phyloP scores from a whole-genome alignment of 768 basidiomycete species.

The Gyrodon lividus region DNA sequence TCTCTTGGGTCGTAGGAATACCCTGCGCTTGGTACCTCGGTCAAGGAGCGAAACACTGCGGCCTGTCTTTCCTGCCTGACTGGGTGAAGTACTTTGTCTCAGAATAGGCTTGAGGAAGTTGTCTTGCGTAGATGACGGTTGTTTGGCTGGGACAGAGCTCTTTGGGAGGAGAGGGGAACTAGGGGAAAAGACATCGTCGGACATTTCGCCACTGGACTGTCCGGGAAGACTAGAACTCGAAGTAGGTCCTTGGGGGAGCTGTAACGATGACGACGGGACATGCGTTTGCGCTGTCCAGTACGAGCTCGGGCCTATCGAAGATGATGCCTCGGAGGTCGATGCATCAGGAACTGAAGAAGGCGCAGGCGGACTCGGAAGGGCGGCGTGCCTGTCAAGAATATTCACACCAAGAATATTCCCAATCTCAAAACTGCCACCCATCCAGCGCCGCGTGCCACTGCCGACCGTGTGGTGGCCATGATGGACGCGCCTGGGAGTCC shows the following conservation, averaged over 20 bases:
- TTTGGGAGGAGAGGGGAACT: conserved; percentile 20
- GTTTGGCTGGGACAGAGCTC: conserved; percentile 8
- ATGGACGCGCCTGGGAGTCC: conserved; percentile 45
- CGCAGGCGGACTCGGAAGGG: background rate
- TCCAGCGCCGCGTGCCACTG: conserved; percentile 54
- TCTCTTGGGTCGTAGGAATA: conserved; percentile 15
- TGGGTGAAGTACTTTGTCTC: conserved; percentile 14
- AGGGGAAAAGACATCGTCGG: conserved; percentile 20
- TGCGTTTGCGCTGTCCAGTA: conserved; percentile 23
- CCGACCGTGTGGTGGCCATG: background rate
- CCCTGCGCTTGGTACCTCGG: conserved; percentile 9
- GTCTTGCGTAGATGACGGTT: conserved; percentile 3
- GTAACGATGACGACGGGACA: conserved; percentile 12
- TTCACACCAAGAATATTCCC: conserved; percentile 74
- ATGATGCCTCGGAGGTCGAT: conserved; percentile 21
- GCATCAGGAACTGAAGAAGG: conserved; percentile 8
- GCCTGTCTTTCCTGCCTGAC: conserved; percentile 6
- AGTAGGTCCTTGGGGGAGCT: conserved; percentile 6
- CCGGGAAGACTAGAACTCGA: conserved; percentile 17
- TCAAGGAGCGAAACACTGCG: conserved; percentile 15
- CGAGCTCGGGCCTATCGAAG: conserved; percentile 18
- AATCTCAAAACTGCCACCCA: conserved; percentile 75
- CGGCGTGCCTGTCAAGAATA: conserved; percentile 39
- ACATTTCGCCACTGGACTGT: conserved; percentile 6
- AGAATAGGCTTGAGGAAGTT: conserved; percentile 24